Conservation (phyloP, 2,329 filamentous ascomycete genomes). For the Myriosclerotinia duriaeana region DNA sequence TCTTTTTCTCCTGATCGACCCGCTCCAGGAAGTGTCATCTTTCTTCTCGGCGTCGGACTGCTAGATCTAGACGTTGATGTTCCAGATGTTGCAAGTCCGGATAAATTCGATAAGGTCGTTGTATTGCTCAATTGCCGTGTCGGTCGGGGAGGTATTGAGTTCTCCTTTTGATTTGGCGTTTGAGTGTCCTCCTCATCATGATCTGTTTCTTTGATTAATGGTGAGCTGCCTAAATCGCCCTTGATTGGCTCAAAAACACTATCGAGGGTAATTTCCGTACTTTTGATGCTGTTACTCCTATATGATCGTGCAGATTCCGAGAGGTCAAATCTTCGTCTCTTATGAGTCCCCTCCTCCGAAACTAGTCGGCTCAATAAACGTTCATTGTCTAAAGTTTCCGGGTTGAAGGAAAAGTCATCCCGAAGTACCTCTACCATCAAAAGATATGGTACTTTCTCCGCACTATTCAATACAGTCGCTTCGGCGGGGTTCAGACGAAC, state of each 20-base stretch:
- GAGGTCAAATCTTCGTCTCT: conserved; percentile 65
- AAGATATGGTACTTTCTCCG: conserved; percentile 80
- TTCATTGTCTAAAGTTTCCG: conserved; percentile 70
- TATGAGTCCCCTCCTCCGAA: conserved; percentile 52
- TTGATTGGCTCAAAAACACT: conserved; percentile 82
- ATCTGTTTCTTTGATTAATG: conserved; percentile 60
- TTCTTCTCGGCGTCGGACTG: conserved; percentile 61
- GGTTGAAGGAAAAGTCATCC: conserved; percentile 82
- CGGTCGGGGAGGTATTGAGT: conserved; percentile 39
- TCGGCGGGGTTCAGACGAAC: conserved; percentile 81
- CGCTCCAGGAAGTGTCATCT: conserved; percentile 58
- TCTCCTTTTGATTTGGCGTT: conserved; percentile 35
- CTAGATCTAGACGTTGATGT: conserved; percentile 65
- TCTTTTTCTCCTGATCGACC: conserved; percentile 57
- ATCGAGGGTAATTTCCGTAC: conserved; percentile 48
- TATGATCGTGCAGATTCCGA: conserved; percentile 61
- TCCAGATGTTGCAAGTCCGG: conserved; percentile 65
- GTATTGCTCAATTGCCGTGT: conserved; percentile 62
- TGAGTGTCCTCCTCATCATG: conserved; percentile 43
- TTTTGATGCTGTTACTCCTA: conserved; percentile 43
- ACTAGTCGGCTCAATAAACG: conserved; percentile 59
- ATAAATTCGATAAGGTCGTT: conserved; percentile 58
- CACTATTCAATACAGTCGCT: conserved; percentile 81
- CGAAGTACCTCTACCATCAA: conserved; percentile 80
- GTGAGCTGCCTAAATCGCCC: conserved; percentile 74